Evolutionary conservation across 768 basidiomycete species (phyloP), one percentile per base, ranked within the genome.

Genomic region (Leucocoprinus sp.): DNA sequence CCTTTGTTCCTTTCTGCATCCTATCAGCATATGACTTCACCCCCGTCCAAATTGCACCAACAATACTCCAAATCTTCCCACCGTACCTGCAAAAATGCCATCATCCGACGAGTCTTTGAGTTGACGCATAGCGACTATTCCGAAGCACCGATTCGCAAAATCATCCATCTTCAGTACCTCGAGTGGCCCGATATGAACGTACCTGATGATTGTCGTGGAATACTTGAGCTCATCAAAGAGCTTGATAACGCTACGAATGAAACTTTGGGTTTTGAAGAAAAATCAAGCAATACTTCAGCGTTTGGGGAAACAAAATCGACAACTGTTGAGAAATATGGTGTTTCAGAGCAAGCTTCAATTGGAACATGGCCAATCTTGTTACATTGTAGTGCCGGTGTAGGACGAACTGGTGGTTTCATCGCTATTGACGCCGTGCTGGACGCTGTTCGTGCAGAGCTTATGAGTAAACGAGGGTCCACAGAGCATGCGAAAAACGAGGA

Each of bases 181-280:
- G 84, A 85, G 29, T 98, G 95, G 95, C 91, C 93, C 2, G 95
- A 98, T 56, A 84, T 97, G 69, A 93, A 93, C 59, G 91, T 98
- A 9, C 95, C 95, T 0, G 80, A 84, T 9, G 80, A 90, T 48
- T 82, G 93, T 0, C 67, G 75, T 5, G 84, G 82, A 5, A 68
- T 97, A 15, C 64, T 96, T 33, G 67, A 73, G 11, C 72, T 98
- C 18, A 75, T 96, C 43, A 72, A 70, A 49, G 80, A 82, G 50
- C 83, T 91, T n/a, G 81, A 71, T 14, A 59, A 61, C 39, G 71
- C 66, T 0, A 64, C 69, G 23, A 48, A 55, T 29, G 71, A 71
- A 52, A 65, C 63, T 4, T 50, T 45, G 18, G 53, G 41, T 14
- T 43, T 48, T 24, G 52, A 54, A 45, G 50, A 54, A n/a, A n/a